Base-by-base conservation (phyloP, 768 basidiomycete genomes). In the Arthromyces matolae region DNA sequence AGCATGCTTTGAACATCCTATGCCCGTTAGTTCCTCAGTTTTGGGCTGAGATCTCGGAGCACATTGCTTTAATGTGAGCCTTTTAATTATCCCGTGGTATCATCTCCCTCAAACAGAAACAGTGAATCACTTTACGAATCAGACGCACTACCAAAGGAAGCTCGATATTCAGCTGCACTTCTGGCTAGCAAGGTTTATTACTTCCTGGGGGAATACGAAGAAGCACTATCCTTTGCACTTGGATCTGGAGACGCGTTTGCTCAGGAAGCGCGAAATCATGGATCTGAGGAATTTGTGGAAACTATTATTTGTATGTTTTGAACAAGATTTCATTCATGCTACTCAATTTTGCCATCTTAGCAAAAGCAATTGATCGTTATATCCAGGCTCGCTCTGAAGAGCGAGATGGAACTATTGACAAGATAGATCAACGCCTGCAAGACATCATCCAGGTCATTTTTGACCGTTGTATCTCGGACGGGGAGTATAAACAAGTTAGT, bases 111-210 rank as follows among this genome's bases (percentile, higher is more conserved):
- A 53, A 4, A 48, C 18, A n/a, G 44, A 16, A 5, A 39, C 63
- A 98, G 95, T 58, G 96, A 99, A 67, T 78, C 85, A 0, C 70
- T 99, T 3, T 93, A 95, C 55, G 96, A 98, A 69, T 81, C 78
- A 49, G 76, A 86, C 10, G 80, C 86, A 29, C 76, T 97, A 7
- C 78, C 88, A 0, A 76, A 80, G 53, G 72, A 82, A 42, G 81
- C 86, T 12, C 86, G 89, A 29, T 81, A 89, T 59, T 79, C 84
- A 42, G 94, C 96, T 16, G 92, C 94, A 18, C 73, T 98, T 42
- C 77, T 99, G 23, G 87, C 89, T n/a, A 94, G 93, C 76, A 98
- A 98, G 66, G 89, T 98, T 41, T 98, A 98, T 69, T 98, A 93
- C 70, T 95, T 88, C 77, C 77, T 99, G 40, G 93, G 89, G 54